Conservation (phyloP, 495 filamentous ascomycete genomes). For the Talaromyces ruber region DNA sequence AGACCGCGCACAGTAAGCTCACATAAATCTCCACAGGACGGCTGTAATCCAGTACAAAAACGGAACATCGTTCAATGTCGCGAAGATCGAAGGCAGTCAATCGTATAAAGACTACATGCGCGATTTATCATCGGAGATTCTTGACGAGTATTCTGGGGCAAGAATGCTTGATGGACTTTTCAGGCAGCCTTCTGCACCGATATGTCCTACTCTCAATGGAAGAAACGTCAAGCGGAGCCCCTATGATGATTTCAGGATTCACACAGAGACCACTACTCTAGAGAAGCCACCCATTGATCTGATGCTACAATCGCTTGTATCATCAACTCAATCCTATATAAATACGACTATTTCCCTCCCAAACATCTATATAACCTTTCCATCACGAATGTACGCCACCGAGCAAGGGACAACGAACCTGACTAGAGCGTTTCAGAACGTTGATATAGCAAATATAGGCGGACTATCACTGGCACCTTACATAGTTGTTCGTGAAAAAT, state of each 20-base stretch:
- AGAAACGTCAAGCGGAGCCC: neutral
- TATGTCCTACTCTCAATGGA: neutral
- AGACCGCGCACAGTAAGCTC: neutral
- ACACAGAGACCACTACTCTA: neutral
- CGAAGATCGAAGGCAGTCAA: neutral
- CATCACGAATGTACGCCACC: neutral
- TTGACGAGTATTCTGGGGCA: neutral
- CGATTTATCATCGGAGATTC: neutral
- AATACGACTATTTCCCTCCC: neutral
- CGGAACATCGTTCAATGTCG: neutral
- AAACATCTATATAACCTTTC: neutral
- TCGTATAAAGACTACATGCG: neutral
- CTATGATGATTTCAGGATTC: neutral
- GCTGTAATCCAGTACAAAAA: neutral
- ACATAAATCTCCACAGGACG: neutral
- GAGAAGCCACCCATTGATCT: neutral
- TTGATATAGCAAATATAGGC: neutral
- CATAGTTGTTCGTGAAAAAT: neutral
- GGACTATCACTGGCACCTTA: neutral
- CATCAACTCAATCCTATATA: neutral
- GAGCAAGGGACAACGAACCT: neutral
- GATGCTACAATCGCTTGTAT: neutral
- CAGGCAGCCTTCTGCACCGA: neutral
- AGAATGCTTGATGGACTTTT: neutral
- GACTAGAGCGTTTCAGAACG: neutral